Percentiles rank a stretch among this genome's conserved stretches.
Evolutionary conservation across 163 green algal species (phyloP).

Genomic region (Trebouxiophyceae sp.): DNA sequence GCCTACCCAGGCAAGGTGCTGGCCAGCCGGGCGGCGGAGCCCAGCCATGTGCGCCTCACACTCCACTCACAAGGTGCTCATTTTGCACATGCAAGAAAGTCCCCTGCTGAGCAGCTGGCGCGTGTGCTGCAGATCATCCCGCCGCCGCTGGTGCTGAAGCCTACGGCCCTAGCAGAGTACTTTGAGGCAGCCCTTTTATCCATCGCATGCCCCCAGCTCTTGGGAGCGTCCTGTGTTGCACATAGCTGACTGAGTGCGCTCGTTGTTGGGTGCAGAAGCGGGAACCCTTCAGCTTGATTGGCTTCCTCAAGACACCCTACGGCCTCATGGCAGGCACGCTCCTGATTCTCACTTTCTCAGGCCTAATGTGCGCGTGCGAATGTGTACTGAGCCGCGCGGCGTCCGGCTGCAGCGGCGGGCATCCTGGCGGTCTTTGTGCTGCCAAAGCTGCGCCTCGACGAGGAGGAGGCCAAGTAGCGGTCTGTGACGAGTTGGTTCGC

Average conservation of each 20-base stretch:
- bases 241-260: too few relatives aligned
- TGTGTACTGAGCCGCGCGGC: not conserved
- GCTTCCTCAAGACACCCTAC: constrained; percentile 41
- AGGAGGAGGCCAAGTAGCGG: constrained; percentile 10
- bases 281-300: constrained; percentile 24
- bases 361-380: too few relatives aligned
- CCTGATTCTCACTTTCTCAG: constrained; percentile 6
- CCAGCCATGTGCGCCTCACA: too few relatives aligned
- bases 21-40: not conserved
- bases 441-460: constrained; percentile 4
- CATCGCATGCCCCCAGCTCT: too few relatives aligned
- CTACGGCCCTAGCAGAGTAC: constrained; percentile 6
- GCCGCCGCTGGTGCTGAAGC: constrained; percentile 4
- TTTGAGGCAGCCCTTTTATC: too few relatives aligned
- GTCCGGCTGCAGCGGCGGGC: not conserved
- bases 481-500: too few relatives aligned
- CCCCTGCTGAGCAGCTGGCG: not conserved
- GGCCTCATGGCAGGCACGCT: constrained; percentile 21
- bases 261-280: constrained; percentile 17
- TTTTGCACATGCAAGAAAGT: too few relatives aligned
- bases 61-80: too few relatives aligned
- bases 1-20: not conserved
- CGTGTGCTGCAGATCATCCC: constrained; percentile 5
- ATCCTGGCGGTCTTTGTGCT: constrained; percentile 9
- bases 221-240: too few relatives aligned